These are phyloP conservation scores for Termitomyces sp. DNA, from an alignment of 768 basidiomycete genomes.

Conservation along the genomic window DNA sequence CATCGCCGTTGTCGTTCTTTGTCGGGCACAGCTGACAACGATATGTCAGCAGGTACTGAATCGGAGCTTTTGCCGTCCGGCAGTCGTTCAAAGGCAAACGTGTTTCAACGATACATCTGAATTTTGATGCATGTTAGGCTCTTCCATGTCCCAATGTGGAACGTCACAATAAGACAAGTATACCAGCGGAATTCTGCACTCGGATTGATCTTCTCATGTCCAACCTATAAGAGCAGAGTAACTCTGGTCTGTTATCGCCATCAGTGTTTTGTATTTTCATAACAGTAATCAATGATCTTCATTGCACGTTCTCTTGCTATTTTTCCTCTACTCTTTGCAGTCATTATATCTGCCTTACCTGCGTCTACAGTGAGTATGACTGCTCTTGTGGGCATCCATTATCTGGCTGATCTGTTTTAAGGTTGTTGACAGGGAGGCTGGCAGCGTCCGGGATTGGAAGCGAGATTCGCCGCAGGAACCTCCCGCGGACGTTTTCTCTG, in stretches of 20 bases:
- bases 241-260: slow-evolving; percentile 15
- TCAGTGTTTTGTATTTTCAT: slow-evolving; percentile 15
- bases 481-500: background rate
- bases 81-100: background rate
- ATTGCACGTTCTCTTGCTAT: slow-evolving; percentile 27
- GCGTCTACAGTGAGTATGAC: slow-evolving; percentile 19
- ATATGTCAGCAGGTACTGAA: background rate
- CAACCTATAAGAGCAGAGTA: slow-evolving; percentile 27
- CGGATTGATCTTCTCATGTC: slow-evolving; percentile 28
- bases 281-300: slow-evolving; percentile 26
- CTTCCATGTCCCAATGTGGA: slow-evolving; percentile 25
- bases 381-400: background rate
- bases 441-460: slow-evolving; percentile 13
- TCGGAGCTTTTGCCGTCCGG: slow-evolving; percentile 1
- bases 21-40: background rate
- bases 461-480: background rate
- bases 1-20: background rate
- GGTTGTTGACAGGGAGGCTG: slow-evolving; percentile 3
- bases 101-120: background rate
- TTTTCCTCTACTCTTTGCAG: slow-evolving; percentile 26
- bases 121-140: slow-evolving; percentile 8
- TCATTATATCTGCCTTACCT: slow-evolving; percentile 30
- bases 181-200: slow-evolving; percentile 23
- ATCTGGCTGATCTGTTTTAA: background rate
- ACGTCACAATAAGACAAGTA: slow-evolving; percentile 21